Percentiles rank a stretch among this genome's conserved stretches.
Evolutionary conservation across 2,329 filamentous ascomycete species (phyloP).

Genomic region (Trichophyton verrucosum): DNA sequence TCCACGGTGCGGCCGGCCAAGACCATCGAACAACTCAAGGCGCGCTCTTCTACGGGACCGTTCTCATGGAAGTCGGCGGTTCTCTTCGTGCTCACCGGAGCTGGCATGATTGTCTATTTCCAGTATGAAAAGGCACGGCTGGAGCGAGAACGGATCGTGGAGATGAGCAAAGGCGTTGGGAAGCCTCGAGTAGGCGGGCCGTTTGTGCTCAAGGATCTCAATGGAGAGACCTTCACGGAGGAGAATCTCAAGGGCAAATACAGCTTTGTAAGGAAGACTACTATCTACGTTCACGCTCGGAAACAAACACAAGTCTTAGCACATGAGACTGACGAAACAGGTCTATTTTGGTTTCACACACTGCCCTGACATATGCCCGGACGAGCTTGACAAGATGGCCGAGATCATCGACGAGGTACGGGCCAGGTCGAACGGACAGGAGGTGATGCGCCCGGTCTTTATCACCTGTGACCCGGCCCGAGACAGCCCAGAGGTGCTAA

Average conservation of each 20-base stretch:
- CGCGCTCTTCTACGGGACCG: constrained; percentile 41
- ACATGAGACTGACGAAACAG: constrained; percentile 33
- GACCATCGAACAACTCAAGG: constrained; percentile 31
- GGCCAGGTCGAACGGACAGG: constrained; percentile 26
- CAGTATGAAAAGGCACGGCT: constrained; percentile 84
- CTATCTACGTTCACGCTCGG: not conserved
- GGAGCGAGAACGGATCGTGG: constrained; percentile 75
- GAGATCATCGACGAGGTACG: constrained; percentile 65
- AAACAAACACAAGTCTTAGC: not conserved
- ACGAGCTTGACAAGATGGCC: constrained; percentile 99
- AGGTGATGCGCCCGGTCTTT: constrained; percentile 63
- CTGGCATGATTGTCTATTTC: constrained; percentile 75
- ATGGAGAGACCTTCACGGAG: constrained; percentile 65
- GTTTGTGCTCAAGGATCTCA: constrained; percentile 70
- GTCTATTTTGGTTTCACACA: constrained; percentile 98
- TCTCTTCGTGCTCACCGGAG: constrained; percentile 70
- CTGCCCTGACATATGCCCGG: constrained; percentile 96
- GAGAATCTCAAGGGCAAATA: constrained; percentile 79
- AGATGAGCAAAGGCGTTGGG: constrained; percentile 85
- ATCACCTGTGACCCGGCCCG: constrained; percentile 85
- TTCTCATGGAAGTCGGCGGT: constrained; percentile 88
- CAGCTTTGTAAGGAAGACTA: constrained; percentile 28
- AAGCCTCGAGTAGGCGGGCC: constrained; percentile 83
- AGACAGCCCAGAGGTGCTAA: constrained; percentile 73
- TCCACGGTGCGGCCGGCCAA: constrained; percentile 15